Base-by-base conservation (phyloP, 805 yeast genomes). In the Schwanniomyces sp. region DNA sequence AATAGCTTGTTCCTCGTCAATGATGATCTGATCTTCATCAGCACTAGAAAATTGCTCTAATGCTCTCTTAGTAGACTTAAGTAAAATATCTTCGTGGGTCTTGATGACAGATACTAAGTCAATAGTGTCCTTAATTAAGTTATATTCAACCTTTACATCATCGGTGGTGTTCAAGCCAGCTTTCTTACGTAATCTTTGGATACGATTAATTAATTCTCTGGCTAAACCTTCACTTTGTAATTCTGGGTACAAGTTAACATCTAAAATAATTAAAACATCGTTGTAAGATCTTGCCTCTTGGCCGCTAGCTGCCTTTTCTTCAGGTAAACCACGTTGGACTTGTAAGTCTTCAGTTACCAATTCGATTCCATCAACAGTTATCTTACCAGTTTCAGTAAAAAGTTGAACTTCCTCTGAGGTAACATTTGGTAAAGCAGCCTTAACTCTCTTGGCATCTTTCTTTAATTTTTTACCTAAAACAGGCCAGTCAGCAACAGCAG, bases 401-500 rank as follows among this genome's bases (percentile, higher is more conserved):
- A 72, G 64, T 70, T 88, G 88, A 43, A 94, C 97, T 49, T 90
- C 91, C 12, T 77, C 87, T 9, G 97, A 86, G 17, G 92, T 73
- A 44, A 94, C 80, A 8, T 63, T 63, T 53, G 97, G 98, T 58
- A 94, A 79, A 14, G 95, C 98, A 62, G 85, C 96, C 79, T 92
- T 95, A 51, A 94, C 99, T 68, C 82, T 85, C 74, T 88, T 90
- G 52, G 88, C 95, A 60, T 91, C 98, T 66, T 85, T 84, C 83
- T 91, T 92, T 70, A 94, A 81, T 73, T 94, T 94, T 80, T 92
- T 94, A 74, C 99, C 99, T 57, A 94, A 80, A 17, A 91, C 89
- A 49, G 98, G 96, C 99, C 99, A 94, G 75, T 94, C 99, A 42
- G 99, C 99, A 68, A 88, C 95, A 38, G 92, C 97, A 54, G 80